Evolutionary conservation across 306 rosid genomes (phyloP), one percentile per base, ranked within the genome.

Genomic region (Vachellia collinsii): DNA sequence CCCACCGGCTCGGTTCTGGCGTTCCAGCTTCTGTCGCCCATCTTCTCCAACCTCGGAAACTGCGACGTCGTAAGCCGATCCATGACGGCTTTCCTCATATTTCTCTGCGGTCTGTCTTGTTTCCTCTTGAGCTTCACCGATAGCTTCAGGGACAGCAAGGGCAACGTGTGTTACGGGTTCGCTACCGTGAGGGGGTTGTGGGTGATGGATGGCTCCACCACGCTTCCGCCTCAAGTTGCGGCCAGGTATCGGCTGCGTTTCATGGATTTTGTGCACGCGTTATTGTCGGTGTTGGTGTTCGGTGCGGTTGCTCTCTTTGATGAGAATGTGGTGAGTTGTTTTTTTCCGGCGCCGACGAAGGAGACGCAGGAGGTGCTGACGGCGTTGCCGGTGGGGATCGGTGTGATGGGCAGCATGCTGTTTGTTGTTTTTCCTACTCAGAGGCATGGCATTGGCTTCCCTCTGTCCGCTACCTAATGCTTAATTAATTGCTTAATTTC

Each of bases 1-100:
- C 99, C 99, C 3, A 94, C 97, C 0, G 97, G 97, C 51, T 80
- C 97, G 1, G 97, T 94, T 7, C 97, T 94, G 62, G 92, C 95
- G 8, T 94, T 93, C 83, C 99, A 92, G 70, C 91, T 94, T 67
- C 85, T 94, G 11, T 89, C 95, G 0, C 99, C 97, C 38, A 85
- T 94, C 74, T 89, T 94, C 86, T 63, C 97, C 51, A 88, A 91
- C 44, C 74, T 81, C 16, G 99, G 99, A 8, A 70, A 53, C 70
- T 94, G 99, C 74, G 97, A 91, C 77, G 41, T 85, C 0, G 86
- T 84, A 71, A 87, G 87, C 88, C 83, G 77, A 46, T n/a, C 70
- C 63, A 83, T 81, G 84, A 92, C 97, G 3, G 36, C 88, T 17
- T 81, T 22, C 3, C 92, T 94, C 36, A 78, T 92, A 9, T 16